Conservation (phyloP, 208 protist species). For the Leishmania guyanensis region DNA sequence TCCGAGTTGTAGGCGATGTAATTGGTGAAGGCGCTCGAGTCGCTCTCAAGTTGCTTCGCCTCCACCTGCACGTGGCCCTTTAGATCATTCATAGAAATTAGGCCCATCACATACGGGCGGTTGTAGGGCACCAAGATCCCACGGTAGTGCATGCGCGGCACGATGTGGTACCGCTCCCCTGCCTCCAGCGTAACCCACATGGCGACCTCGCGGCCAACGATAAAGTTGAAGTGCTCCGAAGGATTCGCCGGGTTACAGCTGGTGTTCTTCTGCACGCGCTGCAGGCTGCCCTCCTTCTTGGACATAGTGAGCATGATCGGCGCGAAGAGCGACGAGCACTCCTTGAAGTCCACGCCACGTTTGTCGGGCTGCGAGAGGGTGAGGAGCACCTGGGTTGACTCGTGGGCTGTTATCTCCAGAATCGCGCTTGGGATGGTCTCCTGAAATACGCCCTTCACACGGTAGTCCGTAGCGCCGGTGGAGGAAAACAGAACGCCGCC, state of each 20-base stretch:
- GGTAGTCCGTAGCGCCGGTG: conserved; percentile 41
- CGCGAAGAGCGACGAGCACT: conserved; percentile 34
- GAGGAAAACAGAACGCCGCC: conserved; percentile 46
- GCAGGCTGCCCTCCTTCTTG: conserved; percentile 17
- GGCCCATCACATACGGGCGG: conserved; percentile 52
- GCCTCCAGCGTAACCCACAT: conserved; percentile 63
- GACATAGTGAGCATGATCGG: conserved; percentile 67
- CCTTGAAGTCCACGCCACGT: conserved; percentile 37
- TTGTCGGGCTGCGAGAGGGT: conserved; percentile 76
- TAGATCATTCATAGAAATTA: conserved; percentile 33
- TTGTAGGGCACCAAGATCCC: conserved; percentile 40
- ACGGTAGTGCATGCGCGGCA: conserved; percentile 66
- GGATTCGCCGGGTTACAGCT: conserved; percentile 38
- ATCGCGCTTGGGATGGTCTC: conserved; percentile 43
- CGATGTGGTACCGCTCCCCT: conserved; percentile 54
- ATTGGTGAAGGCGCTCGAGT: conserved; percentile 53
- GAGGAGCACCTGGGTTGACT: conserved; percentile 40
- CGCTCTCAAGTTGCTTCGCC: conserved; percentile 38
- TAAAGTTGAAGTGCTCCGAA: conserved; percentile 53
- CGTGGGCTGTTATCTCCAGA: conserved; percentile 47
- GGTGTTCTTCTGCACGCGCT: conserved; percentile 38
- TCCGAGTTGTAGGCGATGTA: conserved; percentile 31
- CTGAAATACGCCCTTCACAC: conserved; percentile 59
- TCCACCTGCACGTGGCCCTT: conserved; percentile 46
- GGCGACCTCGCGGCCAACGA: conserved; percentile 56